These are phyloP conservation scores for Carex kokanica DNA, from an alignment of 176 grass and related monocot species.

Conservation along the genomic window DNA sequence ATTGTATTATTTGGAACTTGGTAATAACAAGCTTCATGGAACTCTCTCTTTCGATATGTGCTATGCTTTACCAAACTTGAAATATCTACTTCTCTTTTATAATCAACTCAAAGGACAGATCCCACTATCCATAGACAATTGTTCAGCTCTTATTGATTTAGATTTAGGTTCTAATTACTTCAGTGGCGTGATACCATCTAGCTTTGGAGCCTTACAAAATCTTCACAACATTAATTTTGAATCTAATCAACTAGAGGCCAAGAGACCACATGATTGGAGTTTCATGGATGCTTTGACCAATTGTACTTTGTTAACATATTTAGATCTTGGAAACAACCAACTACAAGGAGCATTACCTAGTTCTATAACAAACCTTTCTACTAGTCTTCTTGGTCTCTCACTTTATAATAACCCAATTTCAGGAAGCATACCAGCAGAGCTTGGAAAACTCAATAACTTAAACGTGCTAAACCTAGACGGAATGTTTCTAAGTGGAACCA, in stretches of 20 bases:
- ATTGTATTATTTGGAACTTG: constrained; percentile 4
- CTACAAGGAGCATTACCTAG: constrained; percentile 24
- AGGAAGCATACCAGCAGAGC: constrained; percentile 19
- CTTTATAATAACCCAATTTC: constrained; percentile 10
- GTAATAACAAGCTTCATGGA: constrained; percentile 31
- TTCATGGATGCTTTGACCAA: constrained; percentile 29
- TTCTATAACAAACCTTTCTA: constrained; percentile 35
- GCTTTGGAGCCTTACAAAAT: constrained; percentile 17
- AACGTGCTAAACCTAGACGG: neutral
- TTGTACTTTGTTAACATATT: neutral
- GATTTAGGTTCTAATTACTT: constrained; percentile 13
- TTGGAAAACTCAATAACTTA: constrained; percentile 28
- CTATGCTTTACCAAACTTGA: constrained; percentile 22
- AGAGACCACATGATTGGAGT: constrained; percentile 19
- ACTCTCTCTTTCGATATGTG: constrained; percentile 26
- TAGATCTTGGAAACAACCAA: constrained; percentile 7
- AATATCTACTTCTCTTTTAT: fast-evolving
- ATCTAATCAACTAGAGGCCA: neutral
- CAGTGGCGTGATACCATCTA: constrained; percentile 24
- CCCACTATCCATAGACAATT: constrained; percentile 27
- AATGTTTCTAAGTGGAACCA: neutral
- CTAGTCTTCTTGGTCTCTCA: neutral
- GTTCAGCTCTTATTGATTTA: neutral
- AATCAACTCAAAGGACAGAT: constrained; percentile 32
- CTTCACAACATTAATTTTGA: neutral